Evolutionary conservation across 2,329 filamentous ascomycete species (phyloP).

Genomic region (Nemania diffusa): DNA sequence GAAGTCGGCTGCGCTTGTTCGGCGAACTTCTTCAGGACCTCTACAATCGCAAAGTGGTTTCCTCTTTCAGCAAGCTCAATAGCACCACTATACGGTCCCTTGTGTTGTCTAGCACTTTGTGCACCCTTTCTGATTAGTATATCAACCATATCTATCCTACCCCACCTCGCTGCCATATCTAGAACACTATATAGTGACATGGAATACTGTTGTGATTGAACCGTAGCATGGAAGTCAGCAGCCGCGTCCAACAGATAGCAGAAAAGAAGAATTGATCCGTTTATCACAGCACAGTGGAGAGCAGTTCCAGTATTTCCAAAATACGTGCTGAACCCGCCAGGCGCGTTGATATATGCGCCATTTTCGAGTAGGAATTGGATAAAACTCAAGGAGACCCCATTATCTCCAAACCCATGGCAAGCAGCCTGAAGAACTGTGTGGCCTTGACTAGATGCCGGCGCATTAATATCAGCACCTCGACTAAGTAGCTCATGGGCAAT

Average conservation of each 20-base stretch:
- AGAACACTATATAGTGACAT: background rate
- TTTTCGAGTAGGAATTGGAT: background rate
- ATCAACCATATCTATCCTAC: slow-evolving; percentile 13
- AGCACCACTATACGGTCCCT: background rate
- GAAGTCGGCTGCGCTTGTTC: too few relatives aligned
- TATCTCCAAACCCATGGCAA: background rate
- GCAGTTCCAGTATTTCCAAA: background rate
- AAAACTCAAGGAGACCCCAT: background rate
- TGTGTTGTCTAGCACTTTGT: background rate
- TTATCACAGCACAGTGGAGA: background rate
- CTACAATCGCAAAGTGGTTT: too few relatives aligned
- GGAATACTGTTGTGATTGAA: background rate
- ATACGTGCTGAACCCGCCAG: background rate
- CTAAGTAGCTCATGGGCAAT: background rate
- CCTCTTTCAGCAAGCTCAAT: background rate
- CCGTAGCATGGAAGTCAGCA: background rate
- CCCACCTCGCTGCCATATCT: background rate
- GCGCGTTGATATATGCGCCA: slow-evolving; percentile 8
- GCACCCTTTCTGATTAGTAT: slow-evolving; percentile 5
- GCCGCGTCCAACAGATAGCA: slow-evolving; percentile 6
- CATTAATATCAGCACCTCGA: slow-evolving; percentile 14
- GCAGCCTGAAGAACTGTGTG: slow-evolving; percentile 7
- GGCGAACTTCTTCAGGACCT: too few relatives aligned
- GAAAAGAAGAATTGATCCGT: background rate
- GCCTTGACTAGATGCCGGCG: background rate